Evolutionary conservation across 495 filamentous ascomycete genomes (phyloP).

Genomic region (Neurospora sp.): DNA sequence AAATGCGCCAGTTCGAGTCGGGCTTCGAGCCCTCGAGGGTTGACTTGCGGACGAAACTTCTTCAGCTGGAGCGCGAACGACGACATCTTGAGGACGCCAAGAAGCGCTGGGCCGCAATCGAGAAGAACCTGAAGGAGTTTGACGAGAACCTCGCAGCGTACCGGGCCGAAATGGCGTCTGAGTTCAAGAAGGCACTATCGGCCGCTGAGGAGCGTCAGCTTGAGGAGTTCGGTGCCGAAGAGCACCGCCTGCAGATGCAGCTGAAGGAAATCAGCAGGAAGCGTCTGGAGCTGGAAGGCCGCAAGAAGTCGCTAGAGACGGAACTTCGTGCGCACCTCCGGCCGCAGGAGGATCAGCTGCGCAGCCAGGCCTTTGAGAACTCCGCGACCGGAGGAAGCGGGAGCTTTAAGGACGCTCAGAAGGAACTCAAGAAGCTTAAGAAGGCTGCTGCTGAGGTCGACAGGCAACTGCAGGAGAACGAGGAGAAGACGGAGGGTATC

Average conservation of each 20-base stretch:
- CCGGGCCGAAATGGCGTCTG: conserved; percentile 66
- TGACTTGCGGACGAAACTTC: conserved; percentile 61
- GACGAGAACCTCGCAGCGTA: conserved; percentile 63
- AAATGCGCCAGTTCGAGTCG: conserved; percentile 64
- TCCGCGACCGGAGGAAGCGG: conserved; percentile 47
- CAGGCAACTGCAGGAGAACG: conserved; percentile 58
- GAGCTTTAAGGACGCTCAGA: conserved; percentile 67
- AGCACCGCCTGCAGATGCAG: conserved; percentile 63
- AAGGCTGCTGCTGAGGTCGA: conserved; percentile 53
- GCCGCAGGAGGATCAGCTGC: conserved; percentile 78
- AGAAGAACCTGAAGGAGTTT: conserved; percentile 63
- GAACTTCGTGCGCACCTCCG: conserved; percentile 79
- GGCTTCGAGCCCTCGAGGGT: conserved; percentile 71
- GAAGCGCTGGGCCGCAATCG: conserved; percentile 59
- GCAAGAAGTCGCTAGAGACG: conserved; percentile 69
- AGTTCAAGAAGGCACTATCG: conserved; percentile 87
- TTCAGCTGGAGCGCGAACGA: conserved; percentile 60
- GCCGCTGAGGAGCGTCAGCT: conserved; percentile 72
- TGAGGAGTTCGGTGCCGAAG: conserved; percentile 54
- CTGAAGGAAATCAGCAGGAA: conserved; percentile 62
- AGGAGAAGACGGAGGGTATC: conserved; percentile 57
- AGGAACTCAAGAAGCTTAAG: conserved; percentile 68
- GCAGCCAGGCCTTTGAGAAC: conserved; percentile 64
- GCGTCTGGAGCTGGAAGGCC: conserved; percentile 68
- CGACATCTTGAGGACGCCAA: conserved; percentile 65